phyloP scores from a whole-genome alignment of 768 basidiomycete genomes.

The Macrocybe gigantea region DNA sequence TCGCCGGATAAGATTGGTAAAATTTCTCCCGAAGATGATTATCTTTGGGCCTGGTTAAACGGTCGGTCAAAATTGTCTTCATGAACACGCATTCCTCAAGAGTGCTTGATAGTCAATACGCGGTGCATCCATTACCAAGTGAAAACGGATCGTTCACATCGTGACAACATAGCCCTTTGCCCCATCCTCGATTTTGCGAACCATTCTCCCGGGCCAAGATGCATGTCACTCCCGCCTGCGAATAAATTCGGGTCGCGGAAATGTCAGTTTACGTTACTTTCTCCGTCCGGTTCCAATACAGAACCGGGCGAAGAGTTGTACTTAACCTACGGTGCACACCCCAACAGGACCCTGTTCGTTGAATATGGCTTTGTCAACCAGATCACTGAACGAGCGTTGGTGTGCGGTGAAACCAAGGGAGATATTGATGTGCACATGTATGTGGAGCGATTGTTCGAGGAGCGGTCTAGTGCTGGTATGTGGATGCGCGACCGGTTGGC shows the following conservation, averaged over 20 bases:
- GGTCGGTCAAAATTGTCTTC: conserved; percentile 37
- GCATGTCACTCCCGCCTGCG: conserved; percentile 36
- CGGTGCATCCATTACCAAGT: conserved; percentile 77
- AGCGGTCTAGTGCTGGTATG: conserved; percentile 29
- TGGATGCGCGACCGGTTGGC: conserved; percentile 50
- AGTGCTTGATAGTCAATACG: conserved; percentile 67
- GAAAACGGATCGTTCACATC: conserved; percentile 39
- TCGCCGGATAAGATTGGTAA: no score
- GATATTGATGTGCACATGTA: conserved; percentile 61
- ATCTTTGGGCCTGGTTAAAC: conserved; percentile 90
- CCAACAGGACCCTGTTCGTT: conserved; percentile 70
- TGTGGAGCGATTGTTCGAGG: conserved; percentile 44
- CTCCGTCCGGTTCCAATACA: conserved; percentile 33
- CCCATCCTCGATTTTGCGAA: conserved; percentile 93
- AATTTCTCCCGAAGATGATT: conserved; percentile 33
- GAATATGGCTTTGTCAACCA: conserved; percentile 86
- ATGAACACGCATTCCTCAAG: conserved; percentile 1
- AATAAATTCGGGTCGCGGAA: conserved; percentile 28
- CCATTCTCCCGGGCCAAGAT: conserved; percentile 42
- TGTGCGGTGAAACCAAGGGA: conserved; percentile 26
- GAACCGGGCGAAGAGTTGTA: conserved; percentile 58
- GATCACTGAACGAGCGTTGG: conserved; percentile 19
- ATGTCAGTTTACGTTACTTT: conserved; percentile 22
- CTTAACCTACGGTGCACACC: conserved; percentile 76
- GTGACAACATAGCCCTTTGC: conserved; percentile 80